These are phyloP conservation scores for Striga hermonthica DNA, from an alignment of 305 asterid species.

Conservation along the genomic window DNA sequence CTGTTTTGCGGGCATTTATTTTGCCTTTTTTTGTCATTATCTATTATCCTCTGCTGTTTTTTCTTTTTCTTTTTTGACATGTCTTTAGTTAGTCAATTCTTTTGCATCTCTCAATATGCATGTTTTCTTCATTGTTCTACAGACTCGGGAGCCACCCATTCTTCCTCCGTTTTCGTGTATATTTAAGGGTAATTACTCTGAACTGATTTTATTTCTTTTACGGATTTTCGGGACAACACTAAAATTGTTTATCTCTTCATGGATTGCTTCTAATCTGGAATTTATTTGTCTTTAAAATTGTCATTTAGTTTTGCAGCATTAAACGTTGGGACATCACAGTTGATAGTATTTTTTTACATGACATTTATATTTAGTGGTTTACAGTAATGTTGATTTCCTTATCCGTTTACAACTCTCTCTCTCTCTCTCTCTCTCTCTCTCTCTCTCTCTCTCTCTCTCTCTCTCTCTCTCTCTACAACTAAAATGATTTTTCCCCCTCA, in stretches of 20 bases:
- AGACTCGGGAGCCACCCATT: constrained; percentile 87
- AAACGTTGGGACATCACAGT: background rate
- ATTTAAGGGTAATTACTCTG: constrained; percentile 53
- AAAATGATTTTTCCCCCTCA: too few species aligned
- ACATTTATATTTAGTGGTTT: constrained; percentile 2
- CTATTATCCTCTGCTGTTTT: constrained; percentile 6
- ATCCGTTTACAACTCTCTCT: too few species aligned
- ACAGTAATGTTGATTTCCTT: background rate
- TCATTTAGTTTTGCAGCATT: too few species aligned
- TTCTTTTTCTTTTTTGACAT: background rate
- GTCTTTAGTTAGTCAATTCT: constrained; percentile 20
- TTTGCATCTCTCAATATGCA: constrained; percentile 18
- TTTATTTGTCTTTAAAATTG: background rate
- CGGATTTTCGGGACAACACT: background rate
- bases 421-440: too few species aligned
- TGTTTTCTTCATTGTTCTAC: constrained; percentile 27
- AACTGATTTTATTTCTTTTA: constrained; percentile 13
- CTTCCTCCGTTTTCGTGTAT: constrained; percentile 86
- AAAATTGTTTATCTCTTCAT: background rate
- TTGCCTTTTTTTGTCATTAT: constrained; percentile 12
- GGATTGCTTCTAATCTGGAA: background rate
- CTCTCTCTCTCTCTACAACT: too few species aligned
- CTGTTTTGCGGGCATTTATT: constrained; percentile 2
- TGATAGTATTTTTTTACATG: background rate
- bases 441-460: too few species aligned